phyloP scores from a whole-genome alignment of 495 filamentous ascomycete species.

The Penicillium subrubescens region DNA sequence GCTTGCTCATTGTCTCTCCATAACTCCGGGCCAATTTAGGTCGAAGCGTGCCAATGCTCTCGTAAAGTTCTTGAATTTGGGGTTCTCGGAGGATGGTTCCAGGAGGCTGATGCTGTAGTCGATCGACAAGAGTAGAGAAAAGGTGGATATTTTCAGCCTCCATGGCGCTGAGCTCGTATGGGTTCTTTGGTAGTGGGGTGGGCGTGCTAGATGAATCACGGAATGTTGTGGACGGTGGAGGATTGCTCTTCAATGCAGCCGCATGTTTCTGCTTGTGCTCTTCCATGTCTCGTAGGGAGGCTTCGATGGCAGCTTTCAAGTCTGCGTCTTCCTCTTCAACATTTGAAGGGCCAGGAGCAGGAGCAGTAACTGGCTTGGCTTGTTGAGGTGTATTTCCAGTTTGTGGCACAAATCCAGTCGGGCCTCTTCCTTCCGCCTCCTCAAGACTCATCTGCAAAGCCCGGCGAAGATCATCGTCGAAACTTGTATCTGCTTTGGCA shows the following conservation, averaged over 20 bases:
- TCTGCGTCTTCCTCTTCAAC: slow-evolving; percentile 77
- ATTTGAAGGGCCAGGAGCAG: slow-evolving; percentile 34
- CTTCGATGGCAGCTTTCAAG: slow-evolving; percentile 92
- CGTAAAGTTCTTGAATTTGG: slow-evolving; percentile 97
- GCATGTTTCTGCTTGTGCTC: slow-evolving; percentile 92
- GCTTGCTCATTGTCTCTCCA: slow-evolving; percentile 99
- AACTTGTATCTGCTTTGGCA: slow-evolving; percentile 81
- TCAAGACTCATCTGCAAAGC: slow-evolving; percentile 96
- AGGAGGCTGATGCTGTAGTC: slow-evolving; percentile 90
- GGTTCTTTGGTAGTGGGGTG: slow-evolving; percentile 71
- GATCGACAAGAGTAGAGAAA: slow-evolving; percentile 91
- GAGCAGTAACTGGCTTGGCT: slow-evolving; percentile 32
- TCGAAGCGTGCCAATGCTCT: slow-evolving; percentile 87
- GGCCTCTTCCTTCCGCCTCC: slow-evolving; percentile 77
- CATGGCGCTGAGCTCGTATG: slow-evolving; percentile 91
- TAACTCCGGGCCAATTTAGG: slow-evolving; percentile 96
- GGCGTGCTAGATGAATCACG: slow-evolving; percentile 28
- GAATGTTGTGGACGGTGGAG: slow-evolving; percentile 39
- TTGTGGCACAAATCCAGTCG: slow-evolving; percentile 70
- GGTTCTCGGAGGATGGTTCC: slow-evolving; percentile 94
- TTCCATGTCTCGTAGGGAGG: slow-evolving; percentile 97
- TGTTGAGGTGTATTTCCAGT: slow-evolving; percentile 48
- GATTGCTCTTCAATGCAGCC: slow-evolving; percentile 69
- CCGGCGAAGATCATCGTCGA: slow-evolving; percentile 91
- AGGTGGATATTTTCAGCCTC: slow-evolving; percentile 98